These are phyloP conservation scores for Symbiodinium natans DNA, from an alignment of 73 alveolate species.

Conservation along the genomic window DNA sequence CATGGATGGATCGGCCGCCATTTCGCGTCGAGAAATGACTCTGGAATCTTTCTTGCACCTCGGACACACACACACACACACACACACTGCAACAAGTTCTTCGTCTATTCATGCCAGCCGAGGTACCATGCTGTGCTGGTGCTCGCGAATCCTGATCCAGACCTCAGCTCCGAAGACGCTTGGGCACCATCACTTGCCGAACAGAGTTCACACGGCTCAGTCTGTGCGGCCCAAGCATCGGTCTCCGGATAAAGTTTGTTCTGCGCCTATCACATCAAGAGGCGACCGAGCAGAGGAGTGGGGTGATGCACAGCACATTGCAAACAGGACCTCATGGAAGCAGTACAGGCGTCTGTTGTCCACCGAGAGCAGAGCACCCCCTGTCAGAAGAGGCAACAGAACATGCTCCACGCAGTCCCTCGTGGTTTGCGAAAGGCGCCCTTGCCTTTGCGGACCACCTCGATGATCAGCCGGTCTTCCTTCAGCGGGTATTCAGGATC, in stretches of 20 bases:
- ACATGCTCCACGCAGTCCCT: background rate
- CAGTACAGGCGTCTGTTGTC: slow-evolving; percentile 89
- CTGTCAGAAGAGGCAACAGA: background rate
- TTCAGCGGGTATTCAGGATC: slow-evolving; percentile 70
- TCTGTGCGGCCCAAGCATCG: background rate
- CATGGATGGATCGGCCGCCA: slow-evolving; percentile 38
- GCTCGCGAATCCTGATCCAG: slow-evolving; percentile 78
- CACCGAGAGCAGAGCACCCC: slow-evolving; percentile 46
- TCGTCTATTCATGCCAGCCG: background rate
- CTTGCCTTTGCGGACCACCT: slow-evolving; percentile 53
- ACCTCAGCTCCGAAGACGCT: background rate
- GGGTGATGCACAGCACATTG: too few relatives aligned
- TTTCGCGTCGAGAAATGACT: slow-evolving; percentile 25
- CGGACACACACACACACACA: too few relatives aligned
- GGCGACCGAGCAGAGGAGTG: too few relatives aligned
- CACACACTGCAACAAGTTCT: background rate
- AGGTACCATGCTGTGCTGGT: background rate
- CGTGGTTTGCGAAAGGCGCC: background rate
- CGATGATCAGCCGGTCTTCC: slow-evolving; percentile 59
- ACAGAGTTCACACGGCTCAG: too few relatives aligned
- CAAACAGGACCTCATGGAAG: slow-evolving; percentile 28
- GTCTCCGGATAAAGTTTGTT: background rate
- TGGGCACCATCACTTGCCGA: too few relatives aligned
- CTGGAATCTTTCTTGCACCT: slow-evolving; percentile 81
- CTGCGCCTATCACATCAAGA: background rate